phyloP scores from a whole-genome alignment of 2,329 filamentous ascomycete genomes.

The Fusarium chlamydosporum region DNA sequence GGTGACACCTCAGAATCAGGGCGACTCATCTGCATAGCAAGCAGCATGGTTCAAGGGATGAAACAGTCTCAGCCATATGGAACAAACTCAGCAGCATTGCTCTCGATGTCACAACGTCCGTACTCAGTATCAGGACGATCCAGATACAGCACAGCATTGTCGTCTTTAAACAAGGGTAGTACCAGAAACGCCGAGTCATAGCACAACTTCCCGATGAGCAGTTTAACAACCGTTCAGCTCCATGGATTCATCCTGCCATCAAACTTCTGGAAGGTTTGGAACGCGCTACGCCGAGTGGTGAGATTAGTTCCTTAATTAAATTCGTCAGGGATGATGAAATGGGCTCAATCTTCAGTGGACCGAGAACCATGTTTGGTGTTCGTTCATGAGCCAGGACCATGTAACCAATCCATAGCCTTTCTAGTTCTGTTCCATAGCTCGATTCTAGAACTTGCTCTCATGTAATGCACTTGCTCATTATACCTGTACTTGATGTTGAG shows the following conservation, averaged over 20 bases:
- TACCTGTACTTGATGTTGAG: background rate
- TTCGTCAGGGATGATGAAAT: constrained; percentile 37
- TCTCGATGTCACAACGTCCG: constrained; percentile 40
- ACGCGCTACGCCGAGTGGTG: constrained; percentile 47
- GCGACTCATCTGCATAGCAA: constrained; percentile 30
- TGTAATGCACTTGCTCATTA: background rate
- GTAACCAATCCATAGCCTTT: background rate
- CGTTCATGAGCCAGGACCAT: constrained; percentile 38
- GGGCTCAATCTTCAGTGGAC: constrained; percentile 50
- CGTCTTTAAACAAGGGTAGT: constrained; percentile 26
- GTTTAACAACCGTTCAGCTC: constrained; percentile 47
- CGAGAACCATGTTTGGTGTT: constrained; percentile 37
- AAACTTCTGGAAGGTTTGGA: constrained; percentile 53
- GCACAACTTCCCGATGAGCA: constrained; percentile 22
- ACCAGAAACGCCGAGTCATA: constrained; percentile 36
- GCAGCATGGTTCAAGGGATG: constrained; percentile 39
- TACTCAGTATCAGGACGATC: constrained; percentile 36
- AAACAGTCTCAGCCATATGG: constrained; percentile 46
- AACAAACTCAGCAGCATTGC: constrained; percentile 33
- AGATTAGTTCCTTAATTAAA: constrained; percentile 51
- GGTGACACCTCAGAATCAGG: constrained; percentile 38
- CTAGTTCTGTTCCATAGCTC: background rate
- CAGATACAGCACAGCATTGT: constrained; percentile 22
- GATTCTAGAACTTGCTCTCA: background rate
- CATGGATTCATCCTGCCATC: constrained; percentile 47